These are phyloP conservation scores for Dioscorea dumetorum DNA, from an alignment of 106 monocot genomes.

Conservation along the genomic window DNA sequence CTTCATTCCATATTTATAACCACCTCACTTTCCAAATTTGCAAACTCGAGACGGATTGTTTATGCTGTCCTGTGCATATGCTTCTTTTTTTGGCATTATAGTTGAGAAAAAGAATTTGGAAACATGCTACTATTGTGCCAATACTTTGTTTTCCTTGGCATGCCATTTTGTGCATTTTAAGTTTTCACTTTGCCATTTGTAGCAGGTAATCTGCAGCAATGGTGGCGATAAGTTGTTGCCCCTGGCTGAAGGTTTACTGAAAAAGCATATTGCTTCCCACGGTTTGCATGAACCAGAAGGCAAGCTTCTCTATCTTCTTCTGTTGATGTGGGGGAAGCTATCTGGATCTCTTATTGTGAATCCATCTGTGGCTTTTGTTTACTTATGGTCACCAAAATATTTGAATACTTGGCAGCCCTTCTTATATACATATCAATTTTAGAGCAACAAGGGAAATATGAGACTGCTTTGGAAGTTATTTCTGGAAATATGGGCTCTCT, in stretches of 20 bases:
- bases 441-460: conserved; percentile 90
- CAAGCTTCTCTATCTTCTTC: conserved; percentile 6
- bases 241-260: conserved; percentile 83
- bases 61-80: too few species aligned
- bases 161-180: too few species aligned
- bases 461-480: conserved; percentile 70
- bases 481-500: conserved; percentile 81
- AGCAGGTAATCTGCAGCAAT: conserved; percentile 58
- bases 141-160: too few species aligned
- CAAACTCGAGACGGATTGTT: too few species aligned
- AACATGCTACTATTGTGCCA: too few species aligned
- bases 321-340: too few species aligned
- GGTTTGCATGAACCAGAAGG: conserved; percentile 95
- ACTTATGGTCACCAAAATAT: not conserved
- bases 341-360: too few species aligned
- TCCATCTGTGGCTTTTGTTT: too few species aligned
- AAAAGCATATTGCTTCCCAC: conserved; percentile 70
- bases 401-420: conserved; percentile 52
- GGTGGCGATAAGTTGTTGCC: conserved; percentile 73
- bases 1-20: too few species aligned
- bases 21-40: too few species aligned
- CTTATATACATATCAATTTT: conserved; percentile 80
- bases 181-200: conserved; percentile 8
- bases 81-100: too few species aligned
- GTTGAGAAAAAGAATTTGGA: too few species aligned